Conservation (phyloP, 2,329 filamentous ascomycete genomes). For the Colletotrichum aenigma region DNA sequence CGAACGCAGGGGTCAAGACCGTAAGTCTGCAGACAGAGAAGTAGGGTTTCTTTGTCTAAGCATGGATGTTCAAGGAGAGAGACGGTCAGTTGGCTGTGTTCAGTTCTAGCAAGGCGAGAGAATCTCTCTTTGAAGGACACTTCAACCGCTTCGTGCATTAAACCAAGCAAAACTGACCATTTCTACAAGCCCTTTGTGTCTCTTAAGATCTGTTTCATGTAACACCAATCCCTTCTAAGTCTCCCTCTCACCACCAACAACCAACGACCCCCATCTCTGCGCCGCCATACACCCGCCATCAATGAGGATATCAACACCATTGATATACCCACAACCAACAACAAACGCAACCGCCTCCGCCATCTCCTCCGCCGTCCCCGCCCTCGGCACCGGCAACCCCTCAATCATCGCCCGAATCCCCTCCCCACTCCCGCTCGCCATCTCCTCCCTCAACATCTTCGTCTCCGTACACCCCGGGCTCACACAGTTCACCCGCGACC, state of each 20-base stretch:
- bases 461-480: neutral
- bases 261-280: neutral
- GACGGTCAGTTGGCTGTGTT: rapidly evolving
- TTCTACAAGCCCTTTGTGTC: neutral
- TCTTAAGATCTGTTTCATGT: neutral
- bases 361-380: neutral
- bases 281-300: neutral
- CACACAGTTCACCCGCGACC: neutral
- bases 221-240: neutral
- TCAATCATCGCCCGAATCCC: neutral
- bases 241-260: neutral
- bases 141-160: neutral
- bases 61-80: neutral
- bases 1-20: neutral
- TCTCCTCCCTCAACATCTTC: conserved; percentile 1
- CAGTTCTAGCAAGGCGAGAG: neutral
- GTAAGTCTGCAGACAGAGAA: neutral
- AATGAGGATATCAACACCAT: neutral
- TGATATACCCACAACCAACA: neutral
- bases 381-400: neutral
- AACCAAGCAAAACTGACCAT: neutral
- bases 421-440: neutral
- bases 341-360: conserved; percentile 6
- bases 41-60: neutral
- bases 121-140: neutral